Evolutionary conservation across 192 early-diverging fungal species (phyloP).

Genomic region (Rhizoclosmatium globosum): DNA sequence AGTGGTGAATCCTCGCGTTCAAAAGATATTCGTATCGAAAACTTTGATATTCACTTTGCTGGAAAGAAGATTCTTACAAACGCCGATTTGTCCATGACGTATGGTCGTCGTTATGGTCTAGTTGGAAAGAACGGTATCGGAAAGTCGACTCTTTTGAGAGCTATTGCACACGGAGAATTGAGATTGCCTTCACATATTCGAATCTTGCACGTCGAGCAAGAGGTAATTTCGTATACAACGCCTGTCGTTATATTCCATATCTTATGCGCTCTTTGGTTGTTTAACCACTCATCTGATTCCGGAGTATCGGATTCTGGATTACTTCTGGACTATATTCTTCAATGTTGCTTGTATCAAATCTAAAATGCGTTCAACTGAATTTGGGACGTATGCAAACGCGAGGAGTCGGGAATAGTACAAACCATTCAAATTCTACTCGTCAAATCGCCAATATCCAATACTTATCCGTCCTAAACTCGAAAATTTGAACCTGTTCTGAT

Average conservation of each 20-base stretch:
- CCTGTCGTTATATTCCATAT: no score
- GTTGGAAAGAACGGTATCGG: conserved; percentile 94
- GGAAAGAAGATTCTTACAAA: conserved; percentile 93
- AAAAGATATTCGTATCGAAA: conserved; percentile 96
- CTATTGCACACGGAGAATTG: conserved; percentile 86
- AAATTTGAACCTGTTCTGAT: no score
- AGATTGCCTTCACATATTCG: conserved; percentile 88
- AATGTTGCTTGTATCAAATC: no score
- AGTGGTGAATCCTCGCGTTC: conserved; percentile 67
- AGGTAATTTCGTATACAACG: conserved; percentile 57
- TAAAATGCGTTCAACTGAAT: no score
- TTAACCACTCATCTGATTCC: no score
- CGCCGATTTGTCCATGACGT: conserved; percentile 80
- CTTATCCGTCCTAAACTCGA: no score
- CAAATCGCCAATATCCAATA: background rate
- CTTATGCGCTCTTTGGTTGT: no score
- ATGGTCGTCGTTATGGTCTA: conserved; percentile 94
- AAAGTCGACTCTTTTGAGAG: conserved; percentile 84
- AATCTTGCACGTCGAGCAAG: conserved; percentile 98
- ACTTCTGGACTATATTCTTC: no score
- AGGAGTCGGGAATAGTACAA: no score
- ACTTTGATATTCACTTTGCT: conserved; percentile 94
- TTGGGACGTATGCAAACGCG: no score
- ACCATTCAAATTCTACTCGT: no score
- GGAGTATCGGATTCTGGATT: no score